phyloP scores from a whole-genome alignment of 2,329 filamentous ascomycete species.

The Atkinsonella hypoxylon region DNA sequence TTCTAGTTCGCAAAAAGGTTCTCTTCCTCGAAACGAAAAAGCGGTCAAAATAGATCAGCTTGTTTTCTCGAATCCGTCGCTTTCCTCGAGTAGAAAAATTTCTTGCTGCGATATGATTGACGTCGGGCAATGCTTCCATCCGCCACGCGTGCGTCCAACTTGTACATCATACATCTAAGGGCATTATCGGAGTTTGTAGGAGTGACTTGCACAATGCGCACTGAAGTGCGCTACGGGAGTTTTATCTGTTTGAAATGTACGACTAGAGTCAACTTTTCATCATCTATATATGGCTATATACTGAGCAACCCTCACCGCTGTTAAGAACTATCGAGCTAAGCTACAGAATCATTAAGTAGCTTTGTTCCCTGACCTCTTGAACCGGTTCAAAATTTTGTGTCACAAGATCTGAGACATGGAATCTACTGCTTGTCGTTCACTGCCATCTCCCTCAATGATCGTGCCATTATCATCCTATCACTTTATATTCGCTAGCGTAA shows the following conservation, averaged over 20 bases:
- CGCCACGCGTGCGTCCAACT: neutral
- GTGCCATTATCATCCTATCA: neutral
- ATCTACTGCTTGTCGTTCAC: neutral
- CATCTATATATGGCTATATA: neutral
- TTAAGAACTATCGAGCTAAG: conserved; percentile 2
- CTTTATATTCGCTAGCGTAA: neutral
- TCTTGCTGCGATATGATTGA: neutral
- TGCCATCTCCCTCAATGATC: neutral
- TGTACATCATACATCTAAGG: conserved; percentile 18
- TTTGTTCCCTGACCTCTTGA: neutral
- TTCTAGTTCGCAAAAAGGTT: conserved; percentile 82
- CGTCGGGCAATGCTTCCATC: neutral
- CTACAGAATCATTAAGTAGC: neutral
- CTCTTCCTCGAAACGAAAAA: conserved; percentile 91
- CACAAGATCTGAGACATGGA: neutral
- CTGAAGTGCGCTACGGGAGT: neutral
- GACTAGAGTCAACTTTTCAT: neutral
- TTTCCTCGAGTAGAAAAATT: neutral
- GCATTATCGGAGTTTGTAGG: conserved; percentile 20
- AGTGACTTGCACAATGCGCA: conserved; percentile 2
- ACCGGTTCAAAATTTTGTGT: neutral
- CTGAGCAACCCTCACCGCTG: neutral
- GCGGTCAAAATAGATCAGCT: conserved; percentile 41
- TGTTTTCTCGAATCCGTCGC: neutral
- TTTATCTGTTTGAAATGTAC: neutral